A percentile compares a stretch with the other conserved stretches of the same genome.
Evolutionary conservation across 1,284 basidiomycete genomes (phyloP).

Genomic region (Puccinia hordei): DNA sequence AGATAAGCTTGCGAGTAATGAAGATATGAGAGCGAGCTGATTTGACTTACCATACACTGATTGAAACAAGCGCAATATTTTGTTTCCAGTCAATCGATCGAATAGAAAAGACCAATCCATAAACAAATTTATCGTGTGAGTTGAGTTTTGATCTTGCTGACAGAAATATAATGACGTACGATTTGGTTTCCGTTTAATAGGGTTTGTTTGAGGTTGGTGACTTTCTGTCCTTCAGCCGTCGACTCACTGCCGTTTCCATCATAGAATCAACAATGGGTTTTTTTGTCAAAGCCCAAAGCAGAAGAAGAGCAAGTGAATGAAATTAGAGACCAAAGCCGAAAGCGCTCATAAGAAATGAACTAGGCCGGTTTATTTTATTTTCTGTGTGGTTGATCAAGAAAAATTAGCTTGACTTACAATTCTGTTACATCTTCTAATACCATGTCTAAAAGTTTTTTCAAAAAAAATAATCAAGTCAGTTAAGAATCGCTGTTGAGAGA

Average conservation of each 20-base stretch:
- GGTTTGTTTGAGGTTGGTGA: slow-evolving; percentile 58
- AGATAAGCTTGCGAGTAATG: not conserved
- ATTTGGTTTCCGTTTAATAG: slow-evolving; percentile 60
- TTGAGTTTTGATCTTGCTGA: not conserved
- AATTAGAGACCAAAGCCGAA: not conserved
- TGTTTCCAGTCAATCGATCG: not conserved
- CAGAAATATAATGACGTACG: not conserved
- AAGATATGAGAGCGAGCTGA: not conserved
- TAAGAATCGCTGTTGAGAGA: not conserved
- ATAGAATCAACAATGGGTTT: not conserved
- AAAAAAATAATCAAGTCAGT: not conserved
- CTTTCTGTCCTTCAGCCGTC: slow-evolving; percentile 56
- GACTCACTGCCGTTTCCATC: slow-evolving; percentile 54
- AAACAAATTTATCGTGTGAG: not conserved
- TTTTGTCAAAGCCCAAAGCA: not conserved
- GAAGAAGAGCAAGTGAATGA: not conserved
- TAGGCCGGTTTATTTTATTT: too few species aligned
- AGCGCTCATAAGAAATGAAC: not conserved
- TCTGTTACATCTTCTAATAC: slow-evolving; percentile 60
- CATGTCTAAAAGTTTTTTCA: slow-evolving; percentile 57
- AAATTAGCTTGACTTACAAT: slow-evolving; percentile 56
- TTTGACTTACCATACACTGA: slow-evolving; percentile 44
- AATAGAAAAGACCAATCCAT: not conserved
- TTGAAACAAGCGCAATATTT: not conserved
- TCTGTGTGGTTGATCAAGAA: not conserved